Conservation (phyloP, 2,329 filamentous ascomycete species). For the Claviceps sp. region DNA sequence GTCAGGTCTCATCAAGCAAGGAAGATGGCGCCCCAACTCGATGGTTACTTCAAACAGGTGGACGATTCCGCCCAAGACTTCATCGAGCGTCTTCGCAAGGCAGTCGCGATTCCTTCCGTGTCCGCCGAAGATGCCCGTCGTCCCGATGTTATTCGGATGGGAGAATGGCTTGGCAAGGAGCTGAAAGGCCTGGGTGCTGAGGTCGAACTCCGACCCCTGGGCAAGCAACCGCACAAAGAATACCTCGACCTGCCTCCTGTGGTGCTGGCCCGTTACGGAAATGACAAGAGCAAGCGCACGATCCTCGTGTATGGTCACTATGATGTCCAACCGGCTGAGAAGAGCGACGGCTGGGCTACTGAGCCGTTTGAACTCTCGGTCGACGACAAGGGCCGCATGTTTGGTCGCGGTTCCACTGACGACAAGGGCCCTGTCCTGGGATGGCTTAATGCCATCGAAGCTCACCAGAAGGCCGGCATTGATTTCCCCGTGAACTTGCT, state of each 20-base stretch:
- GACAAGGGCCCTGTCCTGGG: slow-evolving; percentile 96
- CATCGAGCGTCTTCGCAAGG: slow-evolving; percentile 79
- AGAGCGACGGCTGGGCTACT: slow-evolving; percentile 89
- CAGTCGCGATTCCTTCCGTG: slow-evolving; percentile 91
- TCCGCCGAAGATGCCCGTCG: slow-evolving; percentile 83
- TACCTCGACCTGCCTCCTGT: slow-evolving; percentile 86
- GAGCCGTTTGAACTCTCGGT: slow-evolving; percentile 84
- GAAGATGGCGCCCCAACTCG: slow-evolving; percentile 82
- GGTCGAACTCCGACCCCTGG: slow-evolving; percentile 75
- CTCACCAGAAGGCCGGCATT: slow-evolving; percentile 85
- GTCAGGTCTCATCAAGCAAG: slow-evolving; percentile 45
- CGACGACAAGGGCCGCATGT: slow-evolving; percentile 89
- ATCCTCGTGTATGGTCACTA: slow-evolving; percentile 98
- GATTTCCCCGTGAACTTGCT: slow-evolving; percentile 95
- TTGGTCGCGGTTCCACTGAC: slow-evolving; percentile 86
- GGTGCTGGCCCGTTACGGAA: slow-evolving; percentile 82
- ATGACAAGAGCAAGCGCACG: slow-evolving; percentile 82
- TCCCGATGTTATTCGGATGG: slow-evolving; percentile 93
- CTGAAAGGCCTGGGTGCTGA: slow-evolving; percentile 72
- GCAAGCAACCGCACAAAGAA: slow-evolving; percentile 85
- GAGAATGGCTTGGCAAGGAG: slow-evolving; percentile 74
- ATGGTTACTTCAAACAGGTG: slow-evolving; percentile 87
- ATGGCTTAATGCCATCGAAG: slow-evolving; percentile 96
- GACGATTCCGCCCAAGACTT: slow-evolving; percentile 67
- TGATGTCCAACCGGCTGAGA: slow-evolving; percentile 90